phyloP scores from a whole-genome alignment of 139 green algal species.

The Nannochloris sp. region DNA sequence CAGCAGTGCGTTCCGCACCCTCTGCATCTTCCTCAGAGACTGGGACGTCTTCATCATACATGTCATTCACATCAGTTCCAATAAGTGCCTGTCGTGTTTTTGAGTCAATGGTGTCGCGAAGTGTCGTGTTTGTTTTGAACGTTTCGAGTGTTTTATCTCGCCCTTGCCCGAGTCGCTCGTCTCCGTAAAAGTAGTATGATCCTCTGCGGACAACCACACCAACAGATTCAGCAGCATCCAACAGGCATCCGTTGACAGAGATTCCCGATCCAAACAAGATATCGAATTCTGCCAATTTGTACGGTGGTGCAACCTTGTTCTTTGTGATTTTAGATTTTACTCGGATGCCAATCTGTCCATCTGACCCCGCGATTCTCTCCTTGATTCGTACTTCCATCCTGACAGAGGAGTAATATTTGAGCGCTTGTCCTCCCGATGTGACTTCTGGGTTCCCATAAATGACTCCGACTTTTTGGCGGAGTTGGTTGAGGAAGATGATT shows the following conservation, averaged over 20 bases:
- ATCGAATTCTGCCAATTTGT: conserved; percentile 78
- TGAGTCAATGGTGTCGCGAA: conserved; percentile 40
- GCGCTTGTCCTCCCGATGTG: conserved; percentile 84
- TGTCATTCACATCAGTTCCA: conserved; percentile 33
- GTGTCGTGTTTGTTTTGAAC: conserved; percentile 28
- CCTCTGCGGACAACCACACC: conserved; percentile 55
- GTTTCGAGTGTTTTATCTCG: conserved; percentile 48
- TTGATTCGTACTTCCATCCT: conserved; percentile 62
- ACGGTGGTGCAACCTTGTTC: conserved; percentile 84
- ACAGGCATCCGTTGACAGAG: conserved; percentile 46
- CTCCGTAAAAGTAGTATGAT: conserved; percentile 44
- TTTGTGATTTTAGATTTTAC: conserved; percentile 65
- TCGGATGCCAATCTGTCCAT: conserved; percentile 49
- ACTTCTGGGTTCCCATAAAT: conserved; percentile 89
- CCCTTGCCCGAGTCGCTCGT: conserved; percentile 44
- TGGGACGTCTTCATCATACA: conserved; percentile 24
- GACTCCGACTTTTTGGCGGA: conserved; percentile 84
- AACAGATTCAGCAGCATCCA: conserved; percentile 72
- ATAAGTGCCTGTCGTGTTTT: conserved; percentile 28
- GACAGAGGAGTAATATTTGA: conserved; percentile 86
- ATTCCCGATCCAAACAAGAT: conserved; percentile 70
- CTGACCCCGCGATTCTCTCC: conserved; percentile 40
- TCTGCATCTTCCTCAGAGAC: conserved; percentile 24
- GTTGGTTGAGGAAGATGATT: conserved; percentile 92
- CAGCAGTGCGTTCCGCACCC: conserved; percentile 9